Evolutionary conservation across 768 basidiomycete species (phyloP), one percentile per base, ranked within the genome.

Genomic region (Roridomyces roridus): DNA sequence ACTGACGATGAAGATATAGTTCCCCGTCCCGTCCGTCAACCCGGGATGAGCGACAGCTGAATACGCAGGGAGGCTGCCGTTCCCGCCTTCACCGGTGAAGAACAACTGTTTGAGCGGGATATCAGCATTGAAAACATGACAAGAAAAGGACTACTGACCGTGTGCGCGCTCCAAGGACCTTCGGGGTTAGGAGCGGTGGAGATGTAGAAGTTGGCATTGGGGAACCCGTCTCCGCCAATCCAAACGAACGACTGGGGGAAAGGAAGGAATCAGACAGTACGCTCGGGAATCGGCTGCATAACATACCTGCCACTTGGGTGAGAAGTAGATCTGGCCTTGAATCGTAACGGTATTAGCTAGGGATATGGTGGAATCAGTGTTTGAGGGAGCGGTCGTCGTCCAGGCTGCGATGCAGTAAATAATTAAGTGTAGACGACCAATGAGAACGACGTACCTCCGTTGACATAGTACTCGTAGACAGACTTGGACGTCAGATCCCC

Each of bases 1-100:
- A 41, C 60, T 42, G 24, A 61, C 60, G 42, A 61, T 57, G 37
- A 61, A 61, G 9, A 61, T 61, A 36, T 61, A 61, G 20, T 61
- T 45, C 11, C 60, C 60, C 26, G 60, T 56, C 12, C 60, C 60
- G 34, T 61, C 60, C 34, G 60, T 61, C 20, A 61, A 31, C 24
- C 44, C 42, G 5, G 60, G 60, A 25, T 60, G 59, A 44, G 54
- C 59, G 1, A 56, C 41, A 2, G 55, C 36, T 4, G 60, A 61
- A 37, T 61, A 61, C 2, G 60, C 60, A 34, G 55, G 45, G 18
- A 61, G 60, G 24, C 39, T 47, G 15, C 55, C 60, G 10, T n/a
- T 34, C 7, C 60, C 60, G 6, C 40, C 35, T 1, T 25, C 36
- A 14, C 60, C 60, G 18, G 25, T 51, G 46, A 53, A 61, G 51